These are phyloP conservation scores for Infundibulicybe gibba DNA, from an alignment of 768 basidiomycete species.

Conservation along the genomic window DNA sequence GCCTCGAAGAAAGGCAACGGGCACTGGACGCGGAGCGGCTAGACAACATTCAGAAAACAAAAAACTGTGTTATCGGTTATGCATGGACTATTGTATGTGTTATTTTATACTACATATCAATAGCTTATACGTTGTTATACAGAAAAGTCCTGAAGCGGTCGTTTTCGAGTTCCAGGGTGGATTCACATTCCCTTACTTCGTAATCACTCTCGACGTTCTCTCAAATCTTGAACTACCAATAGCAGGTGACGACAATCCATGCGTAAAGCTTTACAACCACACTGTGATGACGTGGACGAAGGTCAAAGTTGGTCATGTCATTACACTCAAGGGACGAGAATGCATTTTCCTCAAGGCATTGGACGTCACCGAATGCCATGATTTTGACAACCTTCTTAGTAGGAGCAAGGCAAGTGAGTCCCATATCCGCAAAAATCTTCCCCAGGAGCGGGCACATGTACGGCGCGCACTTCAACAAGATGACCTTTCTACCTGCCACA, in stretches of 20 bases:
- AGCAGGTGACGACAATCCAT: background rate
- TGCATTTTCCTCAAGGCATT: background rate
- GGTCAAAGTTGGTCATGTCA: background rate
- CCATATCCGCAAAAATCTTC: constrained; percentile 1
- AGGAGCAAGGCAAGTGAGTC: background rate
- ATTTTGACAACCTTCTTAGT: background rate
- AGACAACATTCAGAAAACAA: background rate
- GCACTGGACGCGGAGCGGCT: background rate
- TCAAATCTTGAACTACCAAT: background rate
- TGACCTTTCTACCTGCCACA: no score
- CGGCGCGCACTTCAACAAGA: background rate
- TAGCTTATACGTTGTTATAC: background rate
- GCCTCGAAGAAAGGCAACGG: background rate
- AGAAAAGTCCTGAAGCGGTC: background rate
- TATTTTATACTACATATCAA: background rate
- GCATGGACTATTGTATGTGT: constrained; percentile 1
- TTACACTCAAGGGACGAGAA: background rate
- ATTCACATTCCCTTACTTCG: background rate
- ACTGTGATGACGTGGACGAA: background rate
- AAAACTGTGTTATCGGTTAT: constrained; percentile 1
- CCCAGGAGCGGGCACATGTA: background rate
- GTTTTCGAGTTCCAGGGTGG: background rate
- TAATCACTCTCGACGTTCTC: background rate
- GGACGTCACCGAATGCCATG: background rate
- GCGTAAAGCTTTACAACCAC: background rate